phyloP scores from a whole-genome alignment of 73 alveolate genomes.

The Paramecium sonneborni region DNA sequence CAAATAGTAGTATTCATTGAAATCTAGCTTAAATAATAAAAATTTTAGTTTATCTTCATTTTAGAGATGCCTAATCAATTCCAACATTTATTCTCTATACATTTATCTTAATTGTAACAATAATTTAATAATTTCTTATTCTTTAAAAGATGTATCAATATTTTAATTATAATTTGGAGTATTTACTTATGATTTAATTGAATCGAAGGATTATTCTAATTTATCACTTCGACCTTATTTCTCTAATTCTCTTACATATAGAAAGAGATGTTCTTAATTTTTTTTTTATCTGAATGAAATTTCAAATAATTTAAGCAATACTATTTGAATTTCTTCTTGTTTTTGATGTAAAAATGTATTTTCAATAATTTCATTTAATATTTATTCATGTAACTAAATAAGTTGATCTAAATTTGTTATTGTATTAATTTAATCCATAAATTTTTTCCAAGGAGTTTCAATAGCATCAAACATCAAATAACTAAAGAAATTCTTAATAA shows the following conservation, averaged over 20 bases:
- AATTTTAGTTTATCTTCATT: conserved; percentile 27
- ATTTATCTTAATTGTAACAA: neutral
- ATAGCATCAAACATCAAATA: neutral
- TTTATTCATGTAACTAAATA: neutral
- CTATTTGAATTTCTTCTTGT: neutral
- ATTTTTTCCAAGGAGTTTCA: neutral
- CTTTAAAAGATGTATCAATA: neutral
- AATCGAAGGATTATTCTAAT: neutral
- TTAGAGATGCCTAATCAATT: neutral
- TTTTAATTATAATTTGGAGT: neutral
- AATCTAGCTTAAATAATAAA: neutral
- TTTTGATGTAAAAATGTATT: neutral
- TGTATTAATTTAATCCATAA: neutral
- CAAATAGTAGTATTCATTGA: neutral
- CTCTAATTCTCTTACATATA: neutral
- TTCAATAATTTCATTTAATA: neutral
- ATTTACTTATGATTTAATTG: neutral
- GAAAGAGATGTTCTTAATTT: neutral
- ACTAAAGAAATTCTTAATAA: conserved; percentile 14
- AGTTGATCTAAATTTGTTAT: neutral
- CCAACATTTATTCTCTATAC: conserved; percentile 20
- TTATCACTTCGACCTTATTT: neutral
- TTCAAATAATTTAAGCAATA: neutral
- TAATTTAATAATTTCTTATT: neutral
- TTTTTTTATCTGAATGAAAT: neutral